phyloP scores from a whole-genome alignment of 192 early-diverging fungal genomes.

The Linnemannia schmuckeri region DNA sequence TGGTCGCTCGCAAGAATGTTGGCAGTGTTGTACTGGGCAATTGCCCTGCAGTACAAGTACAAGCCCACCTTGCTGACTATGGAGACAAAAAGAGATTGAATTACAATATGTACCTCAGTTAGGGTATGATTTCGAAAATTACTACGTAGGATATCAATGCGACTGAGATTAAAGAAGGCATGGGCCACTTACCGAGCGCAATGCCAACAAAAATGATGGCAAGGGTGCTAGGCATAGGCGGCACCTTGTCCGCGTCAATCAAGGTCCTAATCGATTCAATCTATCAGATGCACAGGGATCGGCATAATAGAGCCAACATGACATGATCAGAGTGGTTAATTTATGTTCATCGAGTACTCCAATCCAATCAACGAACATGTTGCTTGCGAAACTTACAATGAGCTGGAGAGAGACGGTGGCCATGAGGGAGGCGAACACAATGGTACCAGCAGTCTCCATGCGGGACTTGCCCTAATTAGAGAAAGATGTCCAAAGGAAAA shows the following conservation, averaged over 20 bases:
- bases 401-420: conserved; percentile 77
- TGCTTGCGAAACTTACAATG: conserved; percentile 58
- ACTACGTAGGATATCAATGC: too few species aligned
- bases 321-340: neutral
- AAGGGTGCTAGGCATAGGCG: conserved; percentile 61
- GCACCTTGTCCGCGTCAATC: conserved; percentile 50
- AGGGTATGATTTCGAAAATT: too few species aligned
- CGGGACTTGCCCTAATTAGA: conserved; percentile 71
- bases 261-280: conserved; percentile 76
- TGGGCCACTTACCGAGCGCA: conserved; percentile 62
- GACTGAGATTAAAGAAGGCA: too few species aligned
- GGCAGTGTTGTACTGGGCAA: conserved; percentile 72
- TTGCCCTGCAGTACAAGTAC: conserved; percentile 75
- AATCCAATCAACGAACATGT: neutral
- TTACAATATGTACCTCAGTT: too few species aligned
- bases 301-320: neutral
- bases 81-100: neutral
- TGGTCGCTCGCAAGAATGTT: conserved; percentile 79
- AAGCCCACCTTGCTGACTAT: conserved; percentile 71
- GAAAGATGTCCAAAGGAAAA: neutral
- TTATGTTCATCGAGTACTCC: neutral
- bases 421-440: conserved; percentile 86
- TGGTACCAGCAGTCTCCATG: conserved; percentile 84
- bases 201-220: conserved; percentile 66
- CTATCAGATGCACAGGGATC: conserved; percentile 22